These are phyloP conservation scores for Metschnikowia lachancei DNA, from an alignment of 805 yeast genomes.

Conservation along the genomic window DNA sequence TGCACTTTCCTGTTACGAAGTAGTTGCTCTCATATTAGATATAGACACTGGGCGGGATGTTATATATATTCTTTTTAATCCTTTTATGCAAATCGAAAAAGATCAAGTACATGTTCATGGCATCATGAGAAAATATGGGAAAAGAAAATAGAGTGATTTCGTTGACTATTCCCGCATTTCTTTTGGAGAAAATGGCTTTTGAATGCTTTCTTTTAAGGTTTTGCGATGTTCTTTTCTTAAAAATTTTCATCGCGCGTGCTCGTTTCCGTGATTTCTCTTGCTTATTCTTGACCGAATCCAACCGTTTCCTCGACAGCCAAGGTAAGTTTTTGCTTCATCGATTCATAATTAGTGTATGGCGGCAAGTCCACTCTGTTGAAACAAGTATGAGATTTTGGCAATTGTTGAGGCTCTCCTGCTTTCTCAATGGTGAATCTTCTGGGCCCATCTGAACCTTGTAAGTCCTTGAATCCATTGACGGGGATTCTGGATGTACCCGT, in stretches of 20 bases:
- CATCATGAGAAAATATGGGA: too few species aligned
- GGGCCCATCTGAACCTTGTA: conserved; percentile 99
- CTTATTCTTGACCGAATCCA: conserved; percentile 95
- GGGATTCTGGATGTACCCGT: conserved; percentile 99
- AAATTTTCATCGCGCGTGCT: too few species aligned
- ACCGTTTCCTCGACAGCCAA: conserved; percentile 98
- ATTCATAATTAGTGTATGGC: conserved; percentile 80
- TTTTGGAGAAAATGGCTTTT: too few species aligned
- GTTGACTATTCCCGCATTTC: too few species aligned
- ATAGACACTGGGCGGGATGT: neutral
- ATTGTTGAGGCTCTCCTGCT: conserved; percentile 89
- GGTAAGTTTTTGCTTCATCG: conserved; percentile 83
- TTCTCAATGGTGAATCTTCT: conserved; percentile 97
- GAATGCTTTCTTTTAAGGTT: too few species aligned
- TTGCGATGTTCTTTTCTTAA: too few species aligned
- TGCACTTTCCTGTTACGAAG: neutral
- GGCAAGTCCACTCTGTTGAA: conserved; percentile 98
- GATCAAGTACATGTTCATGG: neutral
- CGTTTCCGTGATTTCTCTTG: neutral
- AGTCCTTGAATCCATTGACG: conserved; percentile 96
- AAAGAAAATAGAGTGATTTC: too few species aligned
- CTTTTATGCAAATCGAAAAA: neutral
- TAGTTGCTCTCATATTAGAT: neutral
- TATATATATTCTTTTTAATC: neutral
- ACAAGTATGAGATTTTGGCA: conserved; percentile 98